Evolutionary conservation across 306 rosid genomes (phyloP).

Genomic region (Arachis stenosperma): DNA sequence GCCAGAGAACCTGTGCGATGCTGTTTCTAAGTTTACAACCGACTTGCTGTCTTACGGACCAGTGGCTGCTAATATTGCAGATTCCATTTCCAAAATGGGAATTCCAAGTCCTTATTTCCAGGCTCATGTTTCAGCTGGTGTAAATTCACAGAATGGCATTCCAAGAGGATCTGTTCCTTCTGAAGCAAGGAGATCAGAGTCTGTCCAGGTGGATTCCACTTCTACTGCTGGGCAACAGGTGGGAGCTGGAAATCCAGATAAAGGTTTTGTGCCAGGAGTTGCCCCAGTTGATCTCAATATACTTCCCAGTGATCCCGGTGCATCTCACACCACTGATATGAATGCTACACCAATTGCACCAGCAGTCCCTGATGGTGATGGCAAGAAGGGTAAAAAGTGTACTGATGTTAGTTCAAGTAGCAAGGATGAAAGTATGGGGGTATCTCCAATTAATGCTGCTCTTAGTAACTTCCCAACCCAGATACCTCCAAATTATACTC

Average conservation of each 20-base stretch:
- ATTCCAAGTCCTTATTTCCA: constrained; percentile 38
- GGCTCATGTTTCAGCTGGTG: constrained; percentile 44
- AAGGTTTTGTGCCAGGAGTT: constrained; percentile 32
- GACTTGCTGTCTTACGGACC: constrained; percentile 46
- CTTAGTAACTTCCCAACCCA: constrained; percentile 32
- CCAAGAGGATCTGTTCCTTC: constrained; percentile 31
- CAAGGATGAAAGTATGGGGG: constrained; percentile 38
- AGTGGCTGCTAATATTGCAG: constrained; percentile 47
- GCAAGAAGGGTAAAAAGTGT: constrained; percentile 42
- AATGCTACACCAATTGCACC: constrained; percentile 35
- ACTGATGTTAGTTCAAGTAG: constrained; percentile 19
- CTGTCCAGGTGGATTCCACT: constrained; percentile 30
- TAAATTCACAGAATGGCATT: constrained; percentile 34
- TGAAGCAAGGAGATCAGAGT: constrained; percentile 31
- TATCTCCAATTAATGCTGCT: constrained; percentile 38
- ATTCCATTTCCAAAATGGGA: constrained; percentile 50
- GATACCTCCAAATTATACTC: constrained; percentile 14
- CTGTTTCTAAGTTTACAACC: constrained; percentile 48
- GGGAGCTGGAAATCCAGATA: constrained; percentile 37
- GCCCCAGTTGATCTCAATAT: constrained; percentile 62
- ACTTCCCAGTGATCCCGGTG: constrained; percentile 47
- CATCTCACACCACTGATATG: constrained; percentile 28
- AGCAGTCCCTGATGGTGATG: constrained; percentile 40
- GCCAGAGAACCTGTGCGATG: constrained; percentile 57
- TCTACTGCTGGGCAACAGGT: constrained; percentile 35